Conservation (phyloP, 2,329 filamentous ascomycete species). For the Geoglossum cookeanum region DNA sequence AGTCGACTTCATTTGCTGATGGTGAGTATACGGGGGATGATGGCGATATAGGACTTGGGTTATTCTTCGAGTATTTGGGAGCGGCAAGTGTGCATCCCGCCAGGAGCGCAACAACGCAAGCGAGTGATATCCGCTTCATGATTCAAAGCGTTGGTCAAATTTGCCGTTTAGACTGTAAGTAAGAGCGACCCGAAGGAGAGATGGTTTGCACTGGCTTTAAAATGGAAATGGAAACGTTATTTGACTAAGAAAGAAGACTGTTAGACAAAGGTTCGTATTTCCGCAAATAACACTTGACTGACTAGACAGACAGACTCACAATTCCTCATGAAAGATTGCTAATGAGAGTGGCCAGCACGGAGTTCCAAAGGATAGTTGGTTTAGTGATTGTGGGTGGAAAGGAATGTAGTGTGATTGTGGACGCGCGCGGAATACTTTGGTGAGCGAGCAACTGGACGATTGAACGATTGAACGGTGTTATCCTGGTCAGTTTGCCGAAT, state of each 20-base stretch:
- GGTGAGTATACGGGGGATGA: not conserved
- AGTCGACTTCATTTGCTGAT: not conserved
- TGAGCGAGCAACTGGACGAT: too few relatives aligned
- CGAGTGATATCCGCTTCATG: not conserved
- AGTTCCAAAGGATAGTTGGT: too few relatives aligned
- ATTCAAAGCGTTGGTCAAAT: not conserved
- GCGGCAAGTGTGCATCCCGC: not conserved
- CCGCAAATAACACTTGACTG: too few relatives aligned
- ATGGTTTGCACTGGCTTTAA: not conserved
- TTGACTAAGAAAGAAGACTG: too few relatives aligned
- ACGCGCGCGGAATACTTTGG: too few relatives aligned
- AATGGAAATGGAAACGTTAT: not conserved
- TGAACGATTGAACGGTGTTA: too few relatives aligned
- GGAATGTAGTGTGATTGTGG: too few relatives aligned
- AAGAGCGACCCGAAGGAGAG: not conserved
- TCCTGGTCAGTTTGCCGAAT: too few relatives aligned
- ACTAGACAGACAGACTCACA: not conserved
- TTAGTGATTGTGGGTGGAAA: too few relatives aligned
- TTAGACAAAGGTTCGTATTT: too few relatives aligned
- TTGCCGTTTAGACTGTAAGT: not conserved
- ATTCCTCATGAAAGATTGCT: not conserved
- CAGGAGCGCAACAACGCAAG: not conserved
- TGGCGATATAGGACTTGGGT: not conserved
- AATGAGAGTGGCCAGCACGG: too few relatives aligned
- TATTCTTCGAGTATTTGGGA: not conserved